Base-by-base conservation (phyloP, 805 yeast species). In the Saturnispora serradocipensis region DNA sequence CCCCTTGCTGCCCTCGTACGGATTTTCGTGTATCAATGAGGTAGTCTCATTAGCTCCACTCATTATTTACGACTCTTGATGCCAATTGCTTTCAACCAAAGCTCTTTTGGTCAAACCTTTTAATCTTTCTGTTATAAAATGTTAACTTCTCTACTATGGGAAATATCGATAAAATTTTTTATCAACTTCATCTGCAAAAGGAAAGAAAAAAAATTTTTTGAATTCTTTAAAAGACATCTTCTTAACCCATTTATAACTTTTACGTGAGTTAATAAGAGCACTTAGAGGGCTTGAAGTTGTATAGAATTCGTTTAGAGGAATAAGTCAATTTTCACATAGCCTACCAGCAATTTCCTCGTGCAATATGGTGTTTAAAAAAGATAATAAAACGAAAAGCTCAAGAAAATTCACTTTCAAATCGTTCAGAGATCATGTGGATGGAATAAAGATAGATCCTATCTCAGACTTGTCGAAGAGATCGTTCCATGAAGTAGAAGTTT, bases 361-460 rank as follows among this genome's bases (percentile, higher is more conserved):
- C 34, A 30, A 6, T 15, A 45, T 13, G 34, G 66, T 67, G 70
- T 68, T 48, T 22, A 67, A 64, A 58, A 64, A 62, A 56, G 75
- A 72, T 57, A 70, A 61, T 18, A 68, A 83, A 6, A 77, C 85
- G 0, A 73, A 80, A 59, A 73, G 85, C 3, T 61, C 74, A 2
- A 79, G 82, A 63, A 71, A 75, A 56, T 85, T 76, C 63, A 78
- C 83, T 18, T 88, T 76, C 63, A 70, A 80, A 42, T 86, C 96
- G 1, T 93, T 91, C 65, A 80, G 83, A 56, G 95, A 90, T 58
- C 77, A 95, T 52, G 80, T 90, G 18, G 97, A 91, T 56, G 72
- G 85, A 18, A 78, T 91, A 53, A 83, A 84, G 61, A 88, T 93
- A 50, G 96, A 66, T 88, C 97, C 60, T 52, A 58, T 76, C 24